A percentile compares a stretch with the other conserved stretches of the same genome.
phyloP scores from a whole-genome alignment of 805 yeast genomes.

The Candida piceae region DNA sequence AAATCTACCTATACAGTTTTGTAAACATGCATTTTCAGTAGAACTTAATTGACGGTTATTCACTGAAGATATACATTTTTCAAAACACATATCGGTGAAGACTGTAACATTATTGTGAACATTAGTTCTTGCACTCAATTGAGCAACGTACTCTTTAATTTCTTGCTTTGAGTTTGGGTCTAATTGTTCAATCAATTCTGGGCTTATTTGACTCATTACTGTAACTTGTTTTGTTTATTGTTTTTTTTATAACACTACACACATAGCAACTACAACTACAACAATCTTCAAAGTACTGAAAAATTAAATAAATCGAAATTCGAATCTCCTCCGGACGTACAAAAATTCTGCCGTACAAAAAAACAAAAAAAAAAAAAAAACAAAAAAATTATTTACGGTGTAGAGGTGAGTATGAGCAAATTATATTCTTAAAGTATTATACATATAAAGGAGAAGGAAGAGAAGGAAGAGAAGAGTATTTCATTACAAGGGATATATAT shows the following conservation, averaged over 20 bases:
- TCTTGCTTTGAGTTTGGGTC: constrained; percentile 50
- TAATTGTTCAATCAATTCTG: constrained; percentile 3
- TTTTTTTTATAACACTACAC: not conserved
- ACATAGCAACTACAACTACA: not conserved
- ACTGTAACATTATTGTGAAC: constrained; percentile 82
- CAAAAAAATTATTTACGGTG: no score
- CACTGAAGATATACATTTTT: constrained; percentile 62
- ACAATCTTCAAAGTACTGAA: no score
- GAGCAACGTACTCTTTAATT: constrained; percentile 67
- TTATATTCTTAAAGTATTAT: no score
- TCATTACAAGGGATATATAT: no score
- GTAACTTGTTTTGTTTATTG: not conserved
- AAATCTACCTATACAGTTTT: constrained; percentile 79
- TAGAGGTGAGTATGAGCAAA: no score
- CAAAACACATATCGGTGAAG: constrained; percentile 88
- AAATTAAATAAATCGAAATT: not conserved
- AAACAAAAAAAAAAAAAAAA: no score
- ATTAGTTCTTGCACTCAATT: constrained; percentile 81
- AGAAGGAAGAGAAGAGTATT: no score
- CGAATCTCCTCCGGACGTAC: no score
- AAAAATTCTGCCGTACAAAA: no score
- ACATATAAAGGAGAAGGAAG: no score
- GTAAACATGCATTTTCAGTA: constrained; percentile 67
- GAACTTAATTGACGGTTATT: constrained; percentile 44
- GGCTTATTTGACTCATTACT: constrained; percentile 24